Evolutionary conservation across 352 stramenopile species (phyloP), one percentile per base, ranked within the genome.

Genomic region (Globisporangium alternatum): DNA sequence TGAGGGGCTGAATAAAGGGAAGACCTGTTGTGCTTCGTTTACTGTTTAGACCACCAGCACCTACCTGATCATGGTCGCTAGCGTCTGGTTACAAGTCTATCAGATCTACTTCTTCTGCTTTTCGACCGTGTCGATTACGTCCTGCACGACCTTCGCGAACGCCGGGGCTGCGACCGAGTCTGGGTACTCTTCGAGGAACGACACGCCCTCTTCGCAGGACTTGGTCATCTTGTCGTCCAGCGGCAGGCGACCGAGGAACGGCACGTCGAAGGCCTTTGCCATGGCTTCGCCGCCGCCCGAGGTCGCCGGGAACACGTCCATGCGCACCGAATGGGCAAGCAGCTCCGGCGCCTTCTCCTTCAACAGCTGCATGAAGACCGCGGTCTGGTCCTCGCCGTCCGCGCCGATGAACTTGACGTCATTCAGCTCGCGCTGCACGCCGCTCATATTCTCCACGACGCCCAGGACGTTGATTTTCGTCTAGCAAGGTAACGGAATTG

Each of bases 391-490:
- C 1, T 62, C 60, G 2, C 84, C 82, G 47, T 81, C 75, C 9
- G 61, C 64, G 15, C 64, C 71, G 19, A 94, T 72, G 64, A 94
- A 91, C 57, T 88, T 81, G 56, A 91, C 80, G 45, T 91, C 75
- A 13, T 72, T 71, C 1, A 98, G 71, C 31, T 67, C 71, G 10
- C 97, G 90, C 73, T 95, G 81, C 45, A 99, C 86, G 48, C 83
- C 86, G 53, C 92, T 97, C 98, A 99, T 99, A 76, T 99, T 99
- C 80, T 99, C 98, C 15, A 99, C 91, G 5, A 99, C 89, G 2
- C 87, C 82, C 0, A 92, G 69, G 37, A 93, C 81, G 48, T 89
- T 75, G 65, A 94, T 91, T 56, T 94, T 91, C 39, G 85, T 94
- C 78, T 60, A 49, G 43, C 17, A 47, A 44, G 39, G 1, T 19